These are phyloP conservation scores for Ammopiptanthus mongolicus DNA, from an alignment of 306 rosid species.

Conservation along the genomic window DNA sequence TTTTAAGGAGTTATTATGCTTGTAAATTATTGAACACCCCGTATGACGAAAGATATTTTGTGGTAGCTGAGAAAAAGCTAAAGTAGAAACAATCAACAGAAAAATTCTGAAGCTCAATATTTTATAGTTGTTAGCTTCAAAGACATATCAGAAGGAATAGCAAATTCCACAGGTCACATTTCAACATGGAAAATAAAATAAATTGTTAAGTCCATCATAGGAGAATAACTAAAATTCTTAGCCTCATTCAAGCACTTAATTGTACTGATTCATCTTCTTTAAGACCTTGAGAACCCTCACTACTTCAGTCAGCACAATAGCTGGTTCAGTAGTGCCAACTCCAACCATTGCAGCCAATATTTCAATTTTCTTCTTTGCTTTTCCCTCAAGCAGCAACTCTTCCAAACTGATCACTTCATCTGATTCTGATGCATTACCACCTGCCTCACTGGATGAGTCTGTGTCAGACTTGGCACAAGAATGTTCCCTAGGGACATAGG, in stretches of 20 bases:
- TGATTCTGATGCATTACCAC: constrained; percentile 2
- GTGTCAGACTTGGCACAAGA: constrained; percentile 24
- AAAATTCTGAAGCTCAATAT: constrained; percentile 10
- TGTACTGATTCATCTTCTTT: neutral
- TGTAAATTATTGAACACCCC: neutral
- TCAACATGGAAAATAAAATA: neutral
- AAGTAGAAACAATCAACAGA: neutral
- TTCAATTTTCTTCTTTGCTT: constrained; percentile 31
- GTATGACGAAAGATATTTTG: neutral
- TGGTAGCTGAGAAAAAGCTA: neutral
- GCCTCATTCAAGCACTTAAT: neutral
- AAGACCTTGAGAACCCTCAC: constrained; percentile 29
- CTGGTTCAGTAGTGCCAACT: constrained; percentile 29
- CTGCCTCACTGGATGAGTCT: constrained; percentile 14
- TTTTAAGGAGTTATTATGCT: neutral
- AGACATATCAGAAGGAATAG: neutral
- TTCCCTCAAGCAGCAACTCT: constrained; percentile 22
- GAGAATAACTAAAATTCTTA: neutral
- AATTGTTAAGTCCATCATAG: neutral
- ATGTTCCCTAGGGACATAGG: too few species aligned
- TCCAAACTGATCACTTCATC: constrained; percentile 23
- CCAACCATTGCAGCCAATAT: constrained; percentile 39
- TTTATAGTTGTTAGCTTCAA: neutral
- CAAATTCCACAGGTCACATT: neutral
- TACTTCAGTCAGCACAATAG: constrained; percentile 32